Evolutionary conservation across 2,329 filamentous ascomycete species (phyloP).

Genomic region (Phaeosphaeria sp.): DNA sequence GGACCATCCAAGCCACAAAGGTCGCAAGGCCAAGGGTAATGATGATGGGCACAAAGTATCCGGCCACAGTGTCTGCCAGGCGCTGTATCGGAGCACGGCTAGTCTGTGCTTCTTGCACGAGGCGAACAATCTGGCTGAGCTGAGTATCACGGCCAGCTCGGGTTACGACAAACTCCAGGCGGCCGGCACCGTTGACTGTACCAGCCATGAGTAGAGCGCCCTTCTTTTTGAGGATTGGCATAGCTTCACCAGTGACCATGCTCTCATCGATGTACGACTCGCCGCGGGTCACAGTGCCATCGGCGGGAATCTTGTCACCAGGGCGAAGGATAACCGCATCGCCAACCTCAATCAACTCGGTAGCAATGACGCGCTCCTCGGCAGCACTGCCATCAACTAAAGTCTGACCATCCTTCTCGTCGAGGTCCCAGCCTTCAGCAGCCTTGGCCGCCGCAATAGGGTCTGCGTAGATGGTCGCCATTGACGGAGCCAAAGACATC

Average conservation of each 20-base stretch:
- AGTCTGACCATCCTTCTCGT: constrained; percentile 53
- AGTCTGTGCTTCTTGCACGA: constrained; percentile 98
- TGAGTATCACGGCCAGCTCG: constrained; percentile 94
- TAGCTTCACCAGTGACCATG: constrained; percentile 97
- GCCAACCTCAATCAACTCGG: constrained; percentile 90
- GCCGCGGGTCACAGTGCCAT: constrained; percentile 84
- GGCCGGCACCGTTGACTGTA: constrained; percentile 92
- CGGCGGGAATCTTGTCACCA: constrained; percentile 95
- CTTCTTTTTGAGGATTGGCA: constrained; percentile 89
- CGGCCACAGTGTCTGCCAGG: constrained; percentile 87
- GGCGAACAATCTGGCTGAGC: constrained; percentile 94
- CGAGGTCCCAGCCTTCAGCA: constrained; percentile 75
- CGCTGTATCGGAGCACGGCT: constrained; percentile 92
- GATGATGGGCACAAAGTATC: constrained; percentile 92
- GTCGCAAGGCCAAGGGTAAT: constrained; percentile 83
- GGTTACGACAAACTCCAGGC: constrained; percentile 90
- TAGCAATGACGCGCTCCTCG: constrained; percentile 88
- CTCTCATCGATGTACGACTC: constrained; percentile 96
- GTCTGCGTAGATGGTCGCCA: constrained; percentile 95
- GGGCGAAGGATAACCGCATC: constrained; percentile 93
- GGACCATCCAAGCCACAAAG: constrained; percentile 91
- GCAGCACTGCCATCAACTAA: constrained; percentile 64
- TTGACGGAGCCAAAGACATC: constrained; percentile 95
- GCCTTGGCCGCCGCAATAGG: constrained; percentile 92
- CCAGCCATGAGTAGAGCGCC: constrained; percentile 84